Evolutionary conservation across 2,329 filamentous ascomycete species (phyloP), one percentile per base, ranked within the genome.

Genomic region (Epichloe amarillans): DNA sequence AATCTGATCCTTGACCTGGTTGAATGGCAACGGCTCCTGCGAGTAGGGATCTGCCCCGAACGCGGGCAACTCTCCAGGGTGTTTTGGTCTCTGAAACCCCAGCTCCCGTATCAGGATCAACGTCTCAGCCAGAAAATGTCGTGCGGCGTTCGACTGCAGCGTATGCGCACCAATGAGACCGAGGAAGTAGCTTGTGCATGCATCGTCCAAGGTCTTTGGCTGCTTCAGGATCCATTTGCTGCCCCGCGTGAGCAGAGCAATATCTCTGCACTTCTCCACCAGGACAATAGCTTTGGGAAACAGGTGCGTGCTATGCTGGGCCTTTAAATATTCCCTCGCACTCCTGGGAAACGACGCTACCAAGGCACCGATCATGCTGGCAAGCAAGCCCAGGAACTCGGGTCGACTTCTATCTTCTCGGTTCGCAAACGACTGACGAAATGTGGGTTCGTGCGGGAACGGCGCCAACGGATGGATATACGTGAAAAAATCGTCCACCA

Each of bases 401-500:
- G 79, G 77, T 56, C 80, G 81, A 6, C 73, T 76, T 49, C 80
- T 72, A 61, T 88, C 84, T 60, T 86, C 79, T 36, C 85, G 74
- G 50, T 75, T 75, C 7, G 74, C 73, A 63, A 88, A 86, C 1
- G 80, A 80, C 54, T 80, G 76, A 21, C 84, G 77, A 63, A 90
- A 89, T 4, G 83, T 85, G 0, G 84, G 84, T 61, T 89, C 84
- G 64, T 90, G 86, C 0, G 86, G 86, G 52, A 90, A 89, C 0
- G 86, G 86, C 52, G 79, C 79, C 8, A 90, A 73, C 1, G 86
- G 86, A 58, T 89, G 84, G 49, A 89, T 83, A 62, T 88, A 88
- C 17, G 83, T 88, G 67, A 89, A 90, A 73, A 87, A 90, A 68
- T 90, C 86, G 63, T 89, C 83, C 52, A 90, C 77, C 15, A 89